Evolutionary conservation across 2,329 filamentous ascomycete species (phyloP), one percentile per base, ranked within the genome.

Genomic region (Xylariaceae sp.): DNA sequence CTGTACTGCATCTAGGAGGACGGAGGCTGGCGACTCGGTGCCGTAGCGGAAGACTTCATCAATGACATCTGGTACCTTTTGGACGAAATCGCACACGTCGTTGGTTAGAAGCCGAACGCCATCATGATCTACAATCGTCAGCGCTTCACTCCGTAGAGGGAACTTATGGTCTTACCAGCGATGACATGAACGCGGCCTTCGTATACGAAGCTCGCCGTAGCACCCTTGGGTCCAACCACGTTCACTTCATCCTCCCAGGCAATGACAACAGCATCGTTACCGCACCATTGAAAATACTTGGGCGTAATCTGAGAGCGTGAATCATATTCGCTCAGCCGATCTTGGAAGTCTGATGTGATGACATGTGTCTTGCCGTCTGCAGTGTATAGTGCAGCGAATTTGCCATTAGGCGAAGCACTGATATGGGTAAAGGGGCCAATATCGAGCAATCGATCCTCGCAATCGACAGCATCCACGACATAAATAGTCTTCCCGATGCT

Each of bases 221-320:
- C 82, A 41, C 89, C 89, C 36, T 86, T 87, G 0, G 91, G 90
- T 0, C 92, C 94, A 56, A 99, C 87, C 26, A 99, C 80, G 67
- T 96, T 94, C 3, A 99, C 86, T 70, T 99, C 94, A 67, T 99
- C 94, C 67, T 97, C 94, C 94, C 94, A 99, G 0, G 92, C 92
- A 63, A 99, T 84, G 26, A 96, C 83, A 3, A 94, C 88, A 13
- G 92, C 90, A 70, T 97, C 92, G 64, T 94, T 92, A 5, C 94
- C 94, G 70, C 94, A 99, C 94, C 94, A 99, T 64, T 94, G 87
- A 57, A 99, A 80, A 59, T 94, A 89, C 63, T 89, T 87, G 3
- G 94, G 94, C 1, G 86, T 80, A 5, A 90, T 95, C 69, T 87
- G 87, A 9, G 89, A 92, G 61, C 86, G 86, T 0, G 92, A 92